Base-by-base conservation (phyloP, 495 filamentous ascomycete genomes). In the Cetradonia linearis region DNA sequence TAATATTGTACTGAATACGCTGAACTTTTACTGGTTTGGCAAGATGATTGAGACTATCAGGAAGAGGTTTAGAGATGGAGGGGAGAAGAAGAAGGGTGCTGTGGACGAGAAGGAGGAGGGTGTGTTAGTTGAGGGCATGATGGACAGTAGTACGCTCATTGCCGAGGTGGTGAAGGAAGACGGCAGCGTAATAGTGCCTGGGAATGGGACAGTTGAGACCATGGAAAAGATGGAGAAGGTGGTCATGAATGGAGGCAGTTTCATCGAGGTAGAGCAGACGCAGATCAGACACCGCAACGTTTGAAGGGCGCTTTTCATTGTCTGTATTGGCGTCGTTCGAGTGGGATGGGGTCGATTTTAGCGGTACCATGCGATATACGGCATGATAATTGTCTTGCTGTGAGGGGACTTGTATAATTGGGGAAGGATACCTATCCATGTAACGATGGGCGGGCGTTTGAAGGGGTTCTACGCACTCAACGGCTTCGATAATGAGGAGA, bases 1-100 rank as follows among this genome's bases (percentile, higher is more conserved):
- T 44, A 97, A 98, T 68, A 47, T 92, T 28, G 77, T 86, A 5
- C 76, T 98, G 18, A 96, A 96, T 73, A 76, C 80, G 54, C 75
- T 98, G 50, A 98, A 98, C 72, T 91, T 90, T 70, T 91, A 84
- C 75, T 98, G 93, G 93, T 97, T 95, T 72, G 83, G 84, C 61
- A 93, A 92, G 79, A 98, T 98, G 93, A 88, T 98, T 61, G 81
- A 87, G 63, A 89, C 93, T 28, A 85, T 98, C 18, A 75, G 85
- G 62, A 94, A 93, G 77, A 79, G 93, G 27, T 98, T 98, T 71
- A 80, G 85, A n/a, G 58, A 59, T 9, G 71, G 72, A 0, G 61
- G 62, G 36, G 62, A 52, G 4, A 42, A 62, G 54, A 66, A 64
- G 8, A 62, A 53, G 9, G 58, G 48, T 7, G 50, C 34, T 10